Percentiles rank a stretch among this genome's conserved stretches.
These are phyloP conservation scores for Boletellus ananiceps DNA, from an alignment of 768 basidiomycete species.

Conservation along the genomic window DNA sequence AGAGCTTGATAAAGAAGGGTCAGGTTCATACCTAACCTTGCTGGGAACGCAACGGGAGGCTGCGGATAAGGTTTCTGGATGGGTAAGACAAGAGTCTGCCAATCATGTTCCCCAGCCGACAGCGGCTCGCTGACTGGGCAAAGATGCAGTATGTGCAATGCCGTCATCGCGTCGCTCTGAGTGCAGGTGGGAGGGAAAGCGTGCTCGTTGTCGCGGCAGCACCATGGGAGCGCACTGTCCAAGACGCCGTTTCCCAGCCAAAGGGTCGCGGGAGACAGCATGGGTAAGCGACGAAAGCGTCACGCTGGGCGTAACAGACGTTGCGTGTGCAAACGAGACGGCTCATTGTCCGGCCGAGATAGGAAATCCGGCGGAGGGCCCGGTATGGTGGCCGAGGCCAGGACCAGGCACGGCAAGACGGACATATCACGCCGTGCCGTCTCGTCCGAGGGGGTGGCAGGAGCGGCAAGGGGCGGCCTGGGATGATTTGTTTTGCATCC, in stretches of 20 bases:
- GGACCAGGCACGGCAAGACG: constrained; percentile 15
- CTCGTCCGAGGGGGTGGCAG: constrained; percentile 11
- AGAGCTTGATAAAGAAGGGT: background rate
- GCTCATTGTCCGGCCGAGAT: background rate
- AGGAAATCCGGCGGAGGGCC: background rate
- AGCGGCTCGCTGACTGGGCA: constrained; percentile 1
- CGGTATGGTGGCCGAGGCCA: background rate
- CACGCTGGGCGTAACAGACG: background rate
- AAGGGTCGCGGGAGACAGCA: constrained; percentile 16
- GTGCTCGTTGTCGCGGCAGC: background rate
- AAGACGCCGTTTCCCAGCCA: constrained; percentile 14
- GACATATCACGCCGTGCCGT: background rate
- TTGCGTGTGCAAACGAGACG: background rate
- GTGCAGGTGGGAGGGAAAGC: background rate
- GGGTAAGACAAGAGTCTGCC: constrained; percentile 1
- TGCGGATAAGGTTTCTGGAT: constrained; percentile 1
- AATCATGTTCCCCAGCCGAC: background rate
- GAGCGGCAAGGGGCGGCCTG: constrained; percentile 13
- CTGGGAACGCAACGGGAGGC: background rate
- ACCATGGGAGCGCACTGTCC: background rate
- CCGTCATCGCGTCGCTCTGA: constrained; percentile 8
- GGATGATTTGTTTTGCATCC: constrained; percentile 9
- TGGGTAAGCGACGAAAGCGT: background rate
- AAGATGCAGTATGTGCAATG: too few relatives aligned
- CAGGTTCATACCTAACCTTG: background rate